Conservation (phyloP, 257 asterid species). For the Salvia rosmarinus region DNA sequence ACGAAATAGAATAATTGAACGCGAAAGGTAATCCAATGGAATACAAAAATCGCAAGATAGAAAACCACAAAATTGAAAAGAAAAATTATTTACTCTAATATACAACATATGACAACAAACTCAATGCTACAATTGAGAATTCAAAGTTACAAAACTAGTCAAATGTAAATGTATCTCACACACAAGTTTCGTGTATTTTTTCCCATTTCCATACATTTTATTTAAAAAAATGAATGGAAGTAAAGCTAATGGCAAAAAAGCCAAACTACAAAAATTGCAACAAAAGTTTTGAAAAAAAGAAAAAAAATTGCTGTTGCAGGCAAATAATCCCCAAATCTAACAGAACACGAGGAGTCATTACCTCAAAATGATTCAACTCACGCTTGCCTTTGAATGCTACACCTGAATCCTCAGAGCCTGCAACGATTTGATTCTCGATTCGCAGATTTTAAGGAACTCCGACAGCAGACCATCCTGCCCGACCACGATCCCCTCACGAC, state of each 20-base stretch:
- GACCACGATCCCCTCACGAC: slow-evolving; percentile 46
- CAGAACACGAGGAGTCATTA: slow-evolving; percentile 5
- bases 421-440: slow-evolving; percentile 56
- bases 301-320: slow-evolving; percentile 24
- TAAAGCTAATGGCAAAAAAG: slow-evolving; percentile 26
- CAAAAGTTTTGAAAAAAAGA: slow-evolving; percentile 27
- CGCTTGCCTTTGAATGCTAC: slow-evolving; percentile 39
- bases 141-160: slow-evolving; percentile 36
- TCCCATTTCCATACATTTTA: slow-evolving; percentile 34
- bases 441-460: slow-evolving; percentile 67
- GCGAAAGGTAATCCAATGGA: too few species aligned
- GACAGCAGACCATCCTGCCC: slow-evolving; percentile 57
- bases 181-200: slow-evolving; percentile 6
- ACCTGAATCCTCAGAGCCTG: slow-evolving; percentile 51
- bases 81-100: slow-evolving; percentile 15
- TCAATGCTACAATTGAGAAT: slow-evolving; percentile 33
- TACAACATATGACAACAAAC: slow-evolving; percentile 39
- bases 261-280: slow-evolving; percentile 43
- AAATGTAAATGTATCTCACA: slow-evolving; percentile 25
- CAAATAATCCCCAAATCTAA: slow-evolving; percentile 7
- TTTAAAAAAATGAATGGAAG: slow-evolving; percentile 14
- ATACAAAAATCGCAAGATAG: too few species aligned
- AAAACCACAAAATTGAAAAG: background rate
- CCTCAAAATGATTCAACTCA: slow-evolving; percentile 28
- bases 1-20: background rate